Percentiles rank a stretch among this genome's conserved stretches.
Conservation (phyloP, 495 filamentous ascomycete genomes). For the Polyplosphaeria fusca region DNA sequence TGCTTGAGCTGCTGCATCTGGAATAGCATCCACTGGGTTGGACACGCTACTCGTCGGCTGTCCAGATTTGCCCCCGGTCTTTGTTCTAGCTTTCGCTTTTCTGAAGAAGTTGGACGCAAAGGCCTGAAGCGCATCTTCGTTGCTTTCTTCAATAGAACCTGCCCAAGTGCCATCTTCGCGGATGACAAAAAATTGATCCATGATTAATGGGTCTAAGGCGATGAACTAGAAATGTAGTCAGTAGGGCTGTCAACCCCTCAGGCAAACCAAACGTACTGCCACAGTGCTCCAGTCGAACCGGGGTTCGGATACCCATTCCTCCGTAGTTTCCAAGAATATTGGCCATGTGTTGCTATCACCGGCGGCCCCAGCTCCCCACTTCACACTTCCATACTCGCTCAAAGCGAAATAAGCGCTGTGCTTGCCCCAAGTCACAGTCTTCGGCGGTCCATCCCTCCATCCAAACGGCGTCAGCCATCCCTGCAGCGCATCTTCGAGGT, state of each 20-base stretch:
- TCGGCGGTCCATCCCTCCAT: slow-evolving; percentile 28
- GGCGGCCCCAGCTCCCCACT: neutral
- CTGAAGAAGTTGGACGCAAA: slow-evolving; percentile 27
- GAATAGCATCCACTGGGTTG: neutral
- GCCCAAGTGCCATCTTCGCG: slow-evolving; percentile 23
- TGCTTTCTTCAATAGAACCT: slow-evolving; percentile 28
- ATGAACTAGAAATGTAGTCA: slow-evolving; percentile 25
- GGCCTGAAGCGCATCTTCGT: slow-evolving; percentile 20
- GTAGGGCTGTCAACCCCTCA: too few species aligned
- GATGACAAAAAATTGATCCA: slow-evolving; percentile 30
- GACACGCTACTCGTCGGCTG: neutral
- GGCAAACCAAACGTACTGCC: slow-evolving; percentile 9
- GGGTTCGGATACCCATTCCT: slow-evolving; percentile 25
- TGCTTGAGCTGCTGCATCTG: slow-evolving; percentile 8
- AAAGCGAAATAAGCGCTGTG: slow-evolving; percentile 20
- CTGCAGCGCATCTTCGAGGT: slow-evolving; percentile 23
- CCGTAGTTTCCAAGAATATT: slow-evolving; percentile 25
- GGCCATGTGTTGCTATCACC: neutral
- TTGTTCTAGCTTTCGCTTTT: slow-evolving; percentile 1
- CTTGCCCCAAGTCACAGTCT: slow-evolving; percentile 15
- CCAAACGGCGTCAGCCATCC: slow-evolving; percentile 29
- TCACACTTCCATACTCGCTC: slow-evolving; percentile 22
- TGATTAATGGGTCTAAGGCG: slow-evolving; percentile 11
- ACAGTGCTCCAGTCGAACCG: slow-evolving; percentile 22
- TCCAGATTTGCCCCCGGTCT: neutral